Evolutionary conservation across 345 rosid genomes (phyloP).

Genomic region (Eucalyptus marginata): DNA sequence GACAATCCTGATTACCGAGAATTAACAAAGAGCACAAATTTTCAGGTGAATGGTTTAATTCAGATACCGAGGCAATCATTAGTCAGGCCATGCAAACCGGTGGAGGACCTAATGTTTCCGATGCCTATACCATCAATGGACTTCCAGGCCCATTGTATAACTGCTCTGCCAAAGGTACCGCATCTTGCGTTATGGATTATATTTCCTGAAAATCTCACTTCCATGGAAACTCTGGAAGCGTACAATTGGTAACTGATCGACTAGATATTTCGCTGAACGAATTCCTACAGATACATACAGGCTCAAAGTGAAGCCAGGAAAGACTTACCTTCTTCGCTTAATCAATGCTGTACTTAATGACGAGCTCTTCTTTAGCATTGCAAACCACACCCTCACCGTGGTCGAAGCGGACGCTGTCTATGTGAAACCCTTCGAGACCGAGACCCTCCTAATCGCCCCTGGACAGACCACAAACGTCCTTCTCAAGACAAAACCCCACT

Average conservation of each 20-base stretch:
- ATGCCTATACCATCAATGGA: slow-evolving; percentile 69
- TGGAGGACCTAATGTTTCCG: slow-evolving; percentile 74
- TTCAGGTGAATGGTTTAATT: slow-evolving; percentile 75
- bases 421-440: slow-evolving; percentile 24
- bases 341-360: slow-evolving; percentile 43
- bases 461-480: slow-evolving; percentile 33
- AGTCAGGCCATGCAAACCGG: slow-evolving; percentile 63
- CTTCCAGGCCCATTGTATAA: slow-evolving; percentile 72
- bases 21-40: neutral
- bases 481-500: slow-evolving; percentile 15
- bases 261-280: neutral
- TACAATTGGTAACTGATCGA: neutral
- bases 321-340: slow-evolving; percentile 26
- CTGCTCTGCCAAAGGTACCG: slow-evolving; percentile 56
- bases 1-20: neutral
- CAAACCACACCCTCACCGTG: slow-evolving; percentile 31
- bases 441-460: slow-evolving; percentile 24
- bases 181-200: neutral
- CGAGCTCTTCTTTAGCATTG: slow-evolving; percentile 43
- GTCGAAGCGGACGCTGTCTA: slow-evolving; percentile 33
- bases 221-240: neutral
- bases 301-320: slow-evolving; percentile 35
- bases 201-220: neutral
- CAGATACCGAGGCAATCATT: slow-evolving; percentile 58
- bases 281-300: slow-evolving; percentile 17